Percentiles rank a stretch among this genome's conserved stretches.
Evolutionary conservation across 2,329 filamentous ascomycete genomes (phyloP).

Genomic region (Ophiostoma himal-ulmi): DNA sequence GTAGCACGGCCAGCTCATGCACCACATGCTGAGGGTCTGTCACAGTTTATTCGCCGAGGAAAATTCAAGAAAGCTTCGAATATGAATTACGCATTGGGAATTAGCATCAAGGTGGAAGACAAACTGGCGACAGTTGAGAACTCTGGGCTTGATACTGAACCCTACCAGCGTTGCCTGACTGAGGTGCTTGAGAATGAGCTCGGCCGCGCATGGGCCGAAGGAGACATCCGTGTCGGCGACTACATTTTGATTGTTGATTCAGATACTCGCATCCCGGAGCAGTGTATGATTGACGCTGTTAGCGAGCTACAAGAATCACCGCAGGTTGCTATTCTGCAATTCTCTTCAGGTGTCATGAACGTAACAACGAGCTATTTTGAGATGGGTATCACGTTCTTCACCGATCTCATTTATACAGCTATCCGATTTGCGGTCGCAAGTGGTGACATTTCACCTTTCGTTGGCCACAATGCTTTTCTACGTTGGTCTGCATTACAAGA

Average conservation of each 20-base stretch:
- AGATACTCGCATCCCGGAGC: constrained; percentile 69
- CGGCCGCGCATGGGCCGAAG: constrained; percentile 71
- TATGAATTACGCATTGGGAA: constrained; percentile 65
- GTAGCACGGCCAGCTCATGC: constrained; percentile 60
- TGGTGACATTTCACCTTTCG: constrained; percentile 71
- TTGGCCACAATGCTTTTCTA: constrained; percentile 71
- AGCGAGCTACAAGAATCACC: constrained; percentile 77
- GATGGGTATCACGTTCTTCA: constrained; percentile 65
- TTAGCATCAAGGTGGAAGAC: constrained; percentile 65
- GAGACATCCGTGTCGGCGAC: constrained; percentile 79
- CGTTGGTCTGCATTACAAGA: constrained; percentile 71
- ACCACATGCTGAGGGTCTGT: constrained; percentile 42
- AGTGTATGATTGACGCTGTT: constrained; percentile 72
- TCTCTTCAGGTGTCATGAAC: constrained; percentile 72
- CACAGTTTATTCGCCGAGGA: constrained; percentile 56
- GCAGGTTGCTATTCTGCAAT: constrained; percentile 73
- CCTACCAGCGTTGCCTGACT: constrained; percentile 59
- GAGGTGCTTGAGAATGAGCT: constrained; percentile 61
- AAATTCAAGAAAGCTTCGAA: constrained; percentile 68
- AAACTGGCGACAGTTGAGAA: constrained; percentile 55
- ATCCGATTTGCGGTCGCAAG: constrained; percentile 71
- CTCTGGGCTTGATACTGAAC: constrained; percentile 58
- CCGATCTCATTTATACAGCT: constrained; percentile 68
- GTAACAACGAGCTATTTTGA: constrained; percentile 69
- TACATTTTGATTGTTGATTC: constrained; percentile 76